phyloP scores from a whole-genome alignment of 2,329 filamentous ascomycete species.

The Cadophora sp. region DNA sequence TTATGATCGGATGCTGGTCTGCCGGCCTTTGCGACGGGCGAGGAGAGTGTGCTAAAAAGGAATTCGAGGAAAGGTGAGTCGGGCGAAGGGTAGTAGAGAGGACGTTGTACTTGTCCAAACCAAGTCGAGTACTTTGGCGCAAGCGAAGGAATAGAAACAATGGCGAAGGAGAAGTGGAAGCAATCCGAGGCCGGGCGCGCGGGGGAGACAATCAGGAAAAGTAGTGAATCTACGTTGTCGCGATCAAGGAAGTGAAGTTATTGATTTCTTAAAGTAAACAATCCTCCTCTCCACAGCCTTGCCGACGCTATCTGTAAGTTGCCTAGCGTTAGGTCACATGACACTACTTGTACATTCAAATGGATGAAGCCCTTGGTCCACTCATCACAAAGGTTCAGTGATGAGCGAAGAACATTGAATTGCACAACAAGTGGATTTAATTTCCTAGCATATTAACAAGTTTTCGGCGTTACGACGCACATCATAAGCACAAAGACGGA shows the following conservation, averaged over 20 bases:
- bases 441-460: neutral
- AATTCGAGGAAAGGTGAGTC: neutral
- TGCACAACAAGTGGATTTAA: constrained; percentile 6
- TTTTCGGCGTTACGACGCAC: neutral
- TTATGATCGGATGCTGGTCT: neutral
- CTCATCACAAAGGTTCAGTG: neutral
- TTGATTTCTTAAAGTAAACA: constrained; percentile 1
- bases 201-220: neutral
- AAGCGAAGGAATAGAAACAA: constrained; percentile 10
- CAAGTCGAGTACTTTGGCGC: constrained; percentile 1
- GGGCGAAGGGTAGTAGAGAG: neutral
- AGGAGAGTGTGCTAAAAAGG: neutral
- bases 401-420: neutral
- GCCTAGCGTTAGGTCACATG: neutral
- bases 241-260: neutral
- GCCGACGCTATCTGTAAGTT: neutral
- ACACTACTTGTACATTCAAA: neutral
- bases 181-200: neutral
- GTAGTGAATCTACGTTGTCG: neutral
- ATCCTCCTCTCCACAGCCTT: constrained; percentile 4
- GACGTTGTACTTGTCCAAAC: neutral
- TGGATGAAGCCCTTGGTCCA: constrained; percentile 1
- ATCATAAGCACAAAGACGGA: neutral
- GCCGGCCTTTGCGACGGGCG: too few relatives aligned
- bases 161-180: constrained; percentile 8